Conservation (phyloP, 2,329 filamentous ascomycete genomes). For the Cladosporium sp. region DNA sequence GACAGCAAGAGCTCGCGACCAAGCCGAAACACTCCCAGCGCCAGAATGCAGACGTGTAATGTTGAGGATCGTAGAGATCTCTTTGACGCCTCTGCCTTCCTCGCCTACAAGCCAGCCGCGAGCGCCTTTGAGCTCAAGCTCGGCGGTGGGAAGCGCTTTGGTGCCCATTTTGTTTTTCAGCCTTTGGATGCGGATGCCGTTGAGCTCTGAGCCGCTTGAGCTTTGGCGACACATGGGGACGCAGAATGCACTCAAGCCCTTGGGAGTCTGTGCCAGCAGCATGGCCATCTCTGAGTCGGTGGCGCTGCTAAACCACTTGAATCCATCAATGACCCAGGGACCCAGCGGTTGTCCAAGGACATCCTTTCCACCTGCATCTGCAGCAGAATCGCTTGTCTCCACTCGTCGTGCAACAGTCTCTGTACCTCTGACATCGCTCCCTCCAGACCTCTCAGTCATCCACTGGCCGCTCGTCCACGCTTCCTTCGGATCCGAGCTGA, state of each 20-base stretch:
- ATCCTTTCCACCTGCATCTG: constrained; percentile 3
- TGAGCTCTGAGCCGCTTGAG: constrained; percentile 37
- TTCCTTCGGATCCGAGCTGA: constrained; percentile 45
- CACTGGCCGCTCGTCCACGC: constrained; percentile 72
- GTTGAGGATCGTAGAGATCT: constrained; percentile 65
- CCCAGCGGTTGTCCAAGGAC: constrained; percentile 43
- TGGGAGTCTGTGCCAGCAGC: constrained; percentile 57
- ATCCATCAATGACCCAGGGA: constrained; percentile 57
- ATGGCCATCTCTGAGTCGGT: constrained; percentile 63
- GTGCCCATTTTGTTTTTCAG: constrained; percentile 73
- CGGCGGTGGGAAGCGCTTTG: constrained; percentile 65
- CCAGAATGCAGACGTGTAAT: constrained; percentile 60
- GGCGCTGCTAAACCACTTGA: constrained; percentile 69
- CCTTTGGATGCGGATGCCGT: constrained; percentile 64
- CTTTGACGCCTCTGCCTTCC: constrained; percentile 62
- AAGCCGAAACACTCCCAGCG: constrained; percentile 49
- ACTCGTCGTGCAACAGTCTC: constrained; percentile 50
- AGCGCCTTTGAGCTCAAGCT: constrained; percentile 53
- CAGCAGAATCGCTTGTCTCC: not conserved
- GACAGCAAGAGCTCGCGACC: constrained; percentile 55
- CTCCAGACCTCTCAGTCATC: constrained; percentile 70
- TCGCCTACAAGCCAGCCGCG: constrained; percentile 57
- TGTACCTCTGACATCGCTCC: constrained; percentile 64
- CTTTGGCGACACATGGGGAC: constrained; percentile 46
- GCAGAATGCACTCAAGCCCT: constrained; percentile 58